Evolutionary conservation across 768 basidiomycete genomes (phyloP), one percentile per base, ranked within the genome.

Genomic region (Sarcomyxa edulis): DNA sequence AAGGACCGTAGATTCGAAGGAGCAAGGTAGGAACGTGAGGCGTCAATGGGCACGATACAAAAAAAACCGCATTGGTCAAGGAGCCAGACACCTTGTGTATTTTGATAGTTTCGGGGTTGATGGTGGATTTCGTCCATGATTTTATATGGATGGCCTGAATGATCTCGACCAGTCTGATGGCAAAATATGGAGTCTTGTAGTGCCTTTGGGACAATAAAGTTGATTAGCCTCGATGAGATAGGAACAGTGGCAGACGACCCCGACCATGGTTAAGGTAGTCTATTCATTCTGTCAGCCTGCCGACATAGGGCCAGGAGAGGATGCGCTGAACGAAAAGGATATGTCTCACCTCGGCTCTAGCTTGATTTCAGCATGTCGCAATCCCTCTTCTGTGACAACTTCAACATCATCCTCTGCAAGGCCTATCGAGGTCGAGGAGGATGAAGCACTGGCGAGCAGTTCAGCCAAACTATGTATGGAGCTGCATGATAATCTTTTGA

Each of bases 41-140:
- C 14, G 60, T 56, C 22, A 66, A 55, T 25, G 76, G 68, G 54
- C 79, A 91, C 7, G 93, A 89, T 38, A 97, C 84, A 63, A 98
- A 99, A 66, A 90, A 98, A 39, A 99, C 92, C 39, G 89, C 85
- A 60, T 99, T 99, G 28, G 95, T 99, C 47, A 97, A 63, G 8
- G 90, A 84, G 7, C 95, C 94, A 6, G 93, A 90, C 16, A 94
- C 84, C 55, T 85, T 93, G 54, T 69, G 70, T 47, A 97, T 72
- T 39, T 66, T 68, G 35, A 94, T 53, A 21, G 64, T 59, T 31
- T 71, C 58, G 23, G 74, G 60, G 22, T 62, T 61, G 29, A 81
- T 61, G 32, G 61, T 65, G 2, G 59, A 42, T 15, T 67, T 63
- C 26, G 56, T 54, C 88, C 89, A 91, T 22, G 63, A 64, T 15